phyloP scores from a whole-genome alignment of 2,329 filamentous ascomycete genomes.

The Monilinia aucupariae region DNA sequence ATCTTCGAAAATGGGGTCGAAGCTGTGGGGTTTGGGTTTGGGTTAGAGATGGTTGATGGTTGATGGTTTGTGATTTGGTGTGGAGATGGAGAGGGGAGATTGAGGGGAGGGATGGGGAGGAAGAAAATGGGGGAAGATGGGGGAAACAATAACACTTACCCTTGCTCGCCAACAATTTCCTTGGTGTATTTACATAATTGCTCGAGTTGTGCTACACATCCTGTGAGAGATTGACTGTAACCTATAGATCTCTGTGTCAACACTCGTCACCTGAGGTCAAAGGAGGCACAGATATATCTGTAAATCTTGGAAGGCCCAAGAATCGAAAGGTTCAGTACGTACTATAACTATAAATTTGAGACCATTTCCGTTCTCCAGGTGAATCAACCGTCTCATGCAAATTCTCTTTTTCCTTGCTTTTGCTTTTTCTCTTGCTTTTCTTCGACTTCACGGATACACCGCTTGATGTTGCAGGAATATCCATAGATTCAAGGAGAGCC shows the following conservation, averaged over 20 bases:
- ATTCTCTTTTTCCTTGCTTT: background rate
- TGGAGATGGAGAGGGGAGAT: no score
- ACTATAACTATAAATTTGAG: conserved; percentile 50
- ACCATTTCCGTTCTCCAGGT: conserved; percentile 42
- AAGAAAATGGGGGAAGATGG: background rate
- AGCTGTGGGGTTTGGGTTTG: conserved; percentile 5
- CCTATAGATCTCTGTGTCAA: conserved; percentile 21
- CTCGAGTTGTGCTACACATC: conserved; percentile 49
- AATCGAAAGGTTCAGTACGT: background rate
- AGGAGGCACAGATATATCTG: no score
- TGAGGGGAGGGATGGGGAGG: no score
- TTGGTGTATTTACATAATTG: conserved; percentile 52
- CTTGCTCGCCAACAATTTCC: conserved; percentile 51
- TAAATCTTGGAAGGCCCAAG: no score
- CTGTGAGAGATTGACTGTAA: conserved; percentile 49
- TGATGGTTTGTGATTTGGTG: background rate
- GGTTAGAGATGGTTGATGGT: background rate
- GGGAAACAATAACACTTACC: conserved; percentile 26
- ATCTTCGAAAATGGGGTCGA: conserved; percentile 22
- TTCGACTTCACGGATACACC: conserved; percentile 4
- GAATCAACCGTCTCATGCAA: conserved; percentile 18
- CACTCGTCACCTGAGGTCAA: background rate
- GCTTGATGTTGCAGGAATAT: conserved; percentile 14
- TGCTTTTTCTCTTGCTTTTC: conserved; percentile 1
- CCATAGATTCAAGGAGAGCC: conserved; percentile 41